Evolutionary conservation across 108 stramenopile genomes (phyloP), one percentile per base, ranked within the genome.

Genomic region (Mediolabrus comicus): DNA sequence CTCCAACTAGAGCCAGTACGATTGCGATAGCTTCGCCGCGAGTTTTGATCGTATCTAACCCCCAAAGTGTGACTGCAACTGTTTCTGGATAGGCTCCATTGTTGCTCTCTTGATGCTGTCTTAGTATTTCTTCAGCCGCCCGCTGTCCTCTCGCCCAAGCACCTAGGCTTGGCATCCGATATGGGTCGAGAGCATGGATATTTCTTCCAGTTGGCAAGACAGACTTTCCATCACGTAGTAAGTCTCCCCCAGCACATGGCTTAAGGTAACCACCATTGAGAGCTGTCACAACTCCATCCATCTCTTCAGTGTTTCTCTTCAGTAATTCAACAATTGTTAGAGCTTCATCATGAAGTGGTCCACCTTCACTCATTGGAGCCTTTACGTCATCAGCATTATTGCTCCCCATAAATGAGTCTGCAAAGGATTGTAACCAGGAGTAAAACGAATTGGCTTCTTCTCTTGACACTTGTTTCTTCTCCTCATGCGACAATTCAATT

Each of bases 31-130:
- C 87, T 79, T 95, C 94, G 3, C 94, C 81, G 53, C 83, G 57
- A 13, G 94, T 91, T 74, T 95, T 95, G 60, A 92, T 95, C 8
- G 91, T 70, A 60, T 95, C 94, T 24, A 95, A 85, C 13, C 94
- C 93, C 92, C 92, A 93, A 17, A 91, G 59, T 9, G 87, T 88
- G 10, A 89, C 88, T 34, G 92, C 92, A 19, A 84, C 57, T 16
- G 94, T 95, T 72, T 95, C 90, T 4, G 94, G 94, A 59, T 68
- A 95, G 13, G 59, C 32, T 31, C 87, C 91, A 30, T 65, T 54
- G 41, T 88, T 90, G 22, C 55, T 78, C 29, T 71, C 67, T 65
- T 67, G 53, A 56, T 95, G 94, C 39, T 91, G 91, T 43, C 81
- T 65, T 1, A 95, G 67, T n/a, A 89, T 88, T 54, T 91, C 88